A percentile compares a stretch with the other conserved stretches of the same genome.
These are phyloP conservation scores for Actinidia arguta DNA, from an alignment of 179 eudicot genomes.

Conservation along the genomic window DNA sequence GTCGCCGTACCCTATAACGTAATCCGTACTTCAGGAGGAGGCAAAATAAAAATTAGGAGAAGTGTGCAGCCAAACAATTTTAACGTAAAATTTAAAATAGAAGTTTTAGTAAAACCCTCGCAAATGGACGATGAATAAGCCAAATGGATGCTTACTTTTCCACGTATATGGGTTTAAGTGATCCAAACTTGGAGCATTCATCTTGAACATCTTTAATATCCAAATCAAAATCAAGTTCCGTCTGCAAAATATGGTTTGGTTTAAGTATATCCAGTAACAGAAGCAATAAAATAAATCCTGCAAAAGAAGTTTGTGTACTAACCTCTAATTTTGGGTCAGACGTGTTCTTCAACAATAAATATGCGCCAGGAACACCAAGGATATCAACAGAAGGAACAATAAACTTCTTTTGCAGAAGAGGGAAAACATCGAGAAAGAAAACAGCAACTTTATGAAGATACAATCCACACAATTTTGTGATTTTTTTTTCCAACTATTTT, in stretches of 20 bases:
- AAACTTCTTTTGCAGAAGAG: too few species aligned
- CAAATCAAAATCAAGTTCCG: constrained; percentile 85
- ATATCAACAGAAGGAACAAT: constrained; percentile 54
- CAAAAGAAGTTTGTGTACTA: constrained; percentile 15
- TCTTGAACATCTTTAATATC: constrained; percentile 88
- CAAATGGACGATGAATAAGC: not conserved
- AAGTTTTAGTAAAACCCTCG: too few species aligned
- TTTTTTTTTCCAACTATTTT: too few species aligned
- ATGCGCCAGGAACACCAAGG: constrained; percentile 84
- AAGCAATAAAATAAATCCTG: constrained; percentile 11
- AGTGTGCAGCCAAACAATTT: too few species aligned
- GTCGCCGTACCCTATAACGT: too few species aligned
- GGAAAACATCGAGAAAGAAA: too few species aligned
- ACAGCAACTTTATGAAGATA: too few species aligned
- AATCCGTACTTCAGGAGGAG: too few species aligned
- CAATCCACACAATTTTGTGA: too few species aligned
- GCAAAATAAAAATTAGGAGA: too few species aligned
- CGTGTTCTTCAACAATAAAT: constrained; percentile 88
- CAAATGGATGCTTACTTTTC: constrained; percentile 65
- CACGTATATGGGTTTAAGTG: constrained; percentile 69
- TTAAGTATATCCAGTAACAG: constrained; percentile 1
- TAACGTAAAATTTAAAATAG: too few species aligned
- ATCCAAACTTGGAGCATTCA: constrained; percentile 80
- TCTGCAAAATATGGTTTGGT: constrained; percentile 39
- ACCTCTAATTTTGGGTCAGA: constrained; percentile 91